phyloP scores from a whole-genome alignment of 768 basidiomycete genomes.

The Hygrocybe punicea region DNA sequence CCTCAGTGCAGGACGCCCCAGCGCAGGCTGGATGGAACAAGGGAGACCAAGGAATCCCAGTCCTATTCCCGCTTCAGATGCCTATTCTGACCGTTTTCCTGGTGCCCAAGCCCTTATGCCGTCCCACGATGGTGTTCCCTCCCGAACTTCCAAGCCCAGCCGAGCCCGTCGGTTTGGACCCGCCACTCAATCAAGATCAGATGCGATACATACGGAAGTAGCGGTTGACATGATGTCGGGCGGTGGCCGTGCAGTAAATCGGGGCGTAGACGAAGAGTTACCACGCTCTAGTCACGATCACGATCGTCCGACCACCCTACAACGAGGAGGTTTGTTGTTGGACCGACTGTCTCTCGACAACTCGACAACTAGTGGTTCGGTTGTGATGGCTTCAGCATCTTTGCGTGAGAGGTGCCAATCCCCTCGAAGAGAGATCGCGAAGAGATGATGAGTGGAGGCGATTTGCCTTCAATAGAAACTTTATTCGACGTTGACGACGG shows the following conservation, averaged over 20 bases:
- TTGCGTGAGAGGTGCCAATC: conserved; percentile 40
- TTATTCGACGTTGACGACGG: conserved; percentile 29
- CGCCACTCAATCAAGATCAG: not conserved
- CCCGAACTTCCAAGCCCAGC: not conserved
- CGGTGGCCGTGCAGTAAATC: not conserved
- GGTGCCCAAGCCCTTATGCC: not conserved
- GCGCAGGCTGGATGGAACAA: not conserved
- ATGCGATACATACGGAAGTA: not conserved
- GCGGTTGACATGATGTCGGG: not conserved
- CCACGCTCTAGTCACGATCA: conserved; percentile 3
- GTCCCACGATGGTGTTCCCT: not conserved
- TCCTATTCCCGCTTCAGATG: not conserved
- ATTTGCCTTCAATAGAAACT: conserved; percentile 10
- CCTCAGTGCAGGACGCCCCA: not conserved
- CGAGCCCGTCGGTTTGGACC: conserved; percentile 7
- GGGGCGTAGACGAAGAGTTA: not conserved
- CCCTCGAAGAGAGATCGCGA: conserved; percentile 42
- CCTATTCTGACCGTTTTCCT: not conserved
- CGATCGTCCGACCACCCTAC: conserved; percentile 12
- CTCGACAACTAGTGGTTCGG: conserved; percentile 10
- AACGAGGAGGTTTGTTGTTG: conserved; percentile 31
- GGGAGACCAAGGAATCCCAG: not conserved
- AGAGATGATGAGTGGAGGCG: conserved; percentile 23
- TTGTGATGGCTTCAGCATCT: conserved; percentile 21
- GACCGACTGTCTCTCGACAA: conserved; percentile 33